Base-by-base conservation (phyloP, 148 eudicot genomes). In the Cornus kousa region DNA sequence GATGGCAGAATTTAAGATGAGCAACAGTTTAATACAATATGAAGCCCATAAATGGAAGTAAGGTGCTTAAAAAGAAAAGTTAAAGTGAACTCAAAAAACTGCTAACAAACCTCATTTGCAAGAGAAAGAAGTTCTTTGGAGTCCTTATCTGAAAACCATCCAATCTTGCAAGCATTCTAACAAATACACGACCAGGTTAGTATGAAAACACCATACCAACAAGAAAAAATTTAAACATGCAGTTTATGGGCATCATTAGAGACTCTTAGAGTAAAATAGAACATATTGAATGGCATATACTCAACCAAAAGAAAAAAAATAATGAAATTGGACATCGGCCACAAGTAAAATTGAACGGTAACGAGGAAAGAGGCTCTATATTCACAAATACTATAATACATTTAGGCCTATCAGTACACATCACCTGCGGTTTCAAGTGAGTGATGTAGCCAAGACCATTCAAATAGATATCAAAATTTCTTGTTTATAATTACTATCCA, bases 161-260 rank as follows among this genome's bases (percentile, higher is more conserved):
- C 91, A 46, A 55, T 81, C 71, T 86, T 88, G 82, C 98, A 94
- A 84, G 98, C 98, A 85, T 84, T 93, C 98, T 95, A 82, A 65
- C 66, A 77, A 67, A 72, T 12, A 75, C 57, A 23, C 55, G 8
- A 77, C 43, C 37, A 60, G 46, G 39, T 59, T 55, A 77, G 33
- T n/a, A 71, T 6, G 31, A 2, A 33, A 48, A 19, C 22, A 3
- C 59, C 19, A 32, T 69, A 22, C 33, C 48, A 55, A 70, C 73
- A 67, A 57, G 13, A n/a, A 73, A 35, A 72, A 72, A 62, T 62
- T 62, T 3, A 62, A 62, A 62, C 2, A 62, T 19, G 23, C 24
- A 62, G 20, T 19, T 20, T 17, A 14, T 62, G 66, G 59, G 59
- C 59, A 53, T 53, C 7, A 12, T 53, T 53, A 53, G 17, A 48